phyloP scores from a whole-genome alignment of 257 asterid species.

The Solanum virginianum region DNA sequence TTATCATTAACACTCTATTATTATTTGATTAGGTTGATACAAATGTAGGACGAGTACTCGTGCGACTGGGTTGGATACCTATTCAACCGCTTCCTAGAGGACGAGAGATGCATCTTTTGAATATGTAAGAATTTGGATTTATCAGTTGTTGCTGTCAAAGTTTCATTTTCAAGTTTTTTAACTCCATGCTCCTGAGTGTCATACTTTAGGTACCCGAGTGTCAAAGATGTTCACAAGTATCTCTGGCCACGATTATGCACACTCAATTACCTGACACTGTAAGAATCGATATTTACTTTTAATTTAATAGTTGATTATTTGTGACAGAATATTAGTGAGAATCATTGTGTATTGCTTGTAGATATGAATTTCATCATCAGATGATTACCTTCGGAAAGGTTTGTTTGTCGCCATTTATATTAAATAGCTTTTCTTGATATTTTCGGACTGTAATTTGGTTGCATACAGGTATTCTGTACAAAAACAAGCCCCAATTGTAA shows the following conservation, averaged over 20 bases:
- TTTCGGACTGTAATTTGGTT: background rate
- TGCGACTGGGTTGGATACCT: conserved; percentile 62
- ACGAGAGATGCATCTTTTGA: conserved; percentile 34
- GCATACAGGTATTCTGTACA: conserved; percentile 68
- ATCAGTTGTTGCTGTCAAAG: background rate
- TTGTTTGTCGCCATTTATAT: background rate
- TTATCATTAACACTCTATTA: background rate
- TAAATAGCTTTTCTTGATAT: background rate
- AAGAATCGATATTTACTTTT: background rate
- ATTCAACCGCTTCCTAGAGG: conserved; percentile 35
- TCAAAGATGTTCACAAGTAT: conserved; percentile 34
- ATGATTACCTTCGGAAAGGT: conserved; percentile 48
- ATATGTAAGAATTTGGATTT: conserved; percentile 15
- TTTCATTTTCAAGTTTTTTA: background rate
- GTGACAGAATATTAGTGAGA: background rate
- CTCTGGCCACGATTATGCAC: conserved; percentile 40
- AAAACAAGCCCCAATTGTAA: conserved; percentile 72
- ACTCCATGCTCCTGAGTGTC: background rate
- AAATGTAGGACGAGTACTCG: conserved; percentile 42
- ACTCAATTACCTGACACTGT: conserved; percentile 8
- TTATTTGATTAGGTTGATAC: conserved; percentile 36
- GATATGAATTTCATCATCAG: conserved; percentile 44
- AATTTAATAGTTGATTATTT: background rate
- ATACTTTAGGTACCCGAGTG: conserved; percentile 29
- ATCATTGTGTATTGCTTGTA: conserved; percentile 5